These are phyloP conservation scores for Rhizopogon vulgaris DNA, from an alignment of 768 basidiomycete genomes.

Conservation along the genomic window DNA sequence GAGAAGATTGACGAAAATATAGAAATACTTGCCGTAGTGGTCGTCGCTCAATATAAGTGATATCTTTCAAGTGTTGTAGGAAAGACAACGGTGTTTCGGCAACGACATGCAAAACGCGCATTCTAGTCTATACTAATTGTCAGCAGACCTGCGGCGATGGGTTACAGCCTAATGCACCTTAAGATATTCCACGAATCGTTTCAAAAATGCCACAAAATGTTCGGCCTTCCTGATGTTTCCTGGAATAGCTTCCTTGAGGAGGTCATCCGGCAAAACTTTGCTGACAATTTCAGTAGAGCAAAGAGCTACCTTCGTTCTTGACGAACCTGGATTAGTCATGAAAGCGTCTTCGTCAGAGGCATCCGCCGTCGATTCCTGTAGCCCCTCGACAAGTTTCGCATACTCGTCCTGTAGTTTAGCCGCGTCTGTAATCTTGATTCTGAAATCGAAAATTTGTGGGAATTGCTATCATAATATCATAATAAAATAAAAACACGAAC, in stretches of 20 bases:
- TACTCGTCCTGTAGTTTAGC: constrained; percentile 96
- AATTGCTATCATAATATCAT: not conserved
- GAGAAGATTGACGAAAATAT: not conserved
- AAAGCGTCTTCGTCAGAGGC: constrained; percentile 67
- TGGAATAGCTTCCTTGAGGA: constrained; percentile 91
- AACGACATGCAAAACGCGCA: constrained; percentile 98
- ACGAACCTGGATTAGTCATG: constrained; percentile 82
- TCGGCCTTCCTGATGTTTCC: constrained; percentile 99
- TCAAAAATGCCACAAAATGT: constrained; percentile 97
- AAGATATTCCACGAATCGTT: constrained; percentile 96
- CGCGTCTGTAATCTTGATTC: constrained; percentile 92
- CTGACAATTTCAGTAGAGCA: constrained; percentile 2
- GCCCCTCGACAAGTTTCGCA: constrained; percentile 87
- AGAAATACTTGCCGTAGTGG: constrained; percentile 68
- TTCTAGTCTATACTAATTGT: constrained; percentile 67
- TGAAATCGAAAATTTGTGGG: constrained; percentile 24
- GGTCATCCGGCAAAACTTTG: constrained; percentile 88
- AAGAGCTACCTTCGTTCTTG: not conserved
- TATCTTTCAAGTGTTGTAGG: constrained; percentile 95
- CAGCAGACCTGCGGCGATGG: constrained; percentile 4
- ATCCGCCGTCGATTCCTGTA: constrained; percentile 69
- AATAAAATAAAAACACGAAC: constrained; percentile 37
- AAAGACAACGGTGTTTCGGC: constrained; percentile 97
- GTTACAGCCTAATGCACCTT: constrained; percentile 51
- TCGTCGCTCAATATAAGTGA: constrained; percentile 94